Evolutionary conservation across 2,329 filamentous ascomycete species (phyloP).

Genomic region (Aspergillus persii): DNA sequence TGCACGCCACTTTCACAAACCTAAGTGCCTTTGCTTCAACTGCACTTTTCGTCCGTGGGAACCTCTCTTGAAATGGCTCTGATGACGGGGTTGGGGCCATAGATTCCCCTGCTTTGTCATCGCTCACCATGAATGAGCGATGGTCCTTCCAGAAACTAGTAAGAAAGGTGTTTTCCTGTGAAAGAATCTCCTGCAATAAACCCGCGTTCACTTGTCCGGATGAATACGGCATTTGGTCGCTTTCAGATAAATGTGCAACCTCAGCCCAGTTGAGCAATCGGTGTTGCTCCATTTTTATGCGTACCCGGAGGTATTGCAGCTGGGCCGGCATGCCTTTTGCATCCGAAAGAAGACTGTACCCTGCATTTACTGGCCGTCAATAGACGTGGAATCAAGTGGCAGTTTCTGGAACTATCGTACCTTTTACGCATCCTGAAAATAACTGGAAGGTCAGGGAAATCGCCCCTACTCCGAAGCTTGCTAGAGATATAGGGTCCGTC

Average conservation of each 20-base stretch:
- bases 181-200: not conserved
- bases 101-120: not conserved
- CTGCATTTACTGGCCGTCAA: not conserved
- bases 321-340: not conserved
- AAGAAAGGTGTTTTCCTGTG: not conserved
- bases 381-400: not conserved
- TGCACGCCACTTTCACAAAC: not conserved
- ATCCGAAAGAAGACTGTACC: not conserved
- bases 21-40: not conserved
- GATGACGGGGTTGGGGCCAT: not conserved
- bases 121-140: not conserved
- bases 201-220: not conserved
- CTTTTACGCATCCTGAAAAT: not conserved
- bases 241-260: not conserved
- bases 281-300: not conserved
- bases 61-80: not conserved
- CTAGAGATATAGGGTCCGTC: not conserved
- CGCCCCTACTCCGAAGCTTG: not conserved
- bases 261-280: not conserved
- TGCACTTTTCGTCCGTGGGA: not conserved
- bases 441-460: not conserved
- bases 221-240: not conserved
- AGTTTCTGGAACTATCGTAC: not conserved
- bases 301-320: not conserved
- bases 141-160: not conserved